These are phyloP conservation scores for Iris macrosiphon DNA, from an alignment of 106 monocot species.

Conservation along the genomic window DNA sequence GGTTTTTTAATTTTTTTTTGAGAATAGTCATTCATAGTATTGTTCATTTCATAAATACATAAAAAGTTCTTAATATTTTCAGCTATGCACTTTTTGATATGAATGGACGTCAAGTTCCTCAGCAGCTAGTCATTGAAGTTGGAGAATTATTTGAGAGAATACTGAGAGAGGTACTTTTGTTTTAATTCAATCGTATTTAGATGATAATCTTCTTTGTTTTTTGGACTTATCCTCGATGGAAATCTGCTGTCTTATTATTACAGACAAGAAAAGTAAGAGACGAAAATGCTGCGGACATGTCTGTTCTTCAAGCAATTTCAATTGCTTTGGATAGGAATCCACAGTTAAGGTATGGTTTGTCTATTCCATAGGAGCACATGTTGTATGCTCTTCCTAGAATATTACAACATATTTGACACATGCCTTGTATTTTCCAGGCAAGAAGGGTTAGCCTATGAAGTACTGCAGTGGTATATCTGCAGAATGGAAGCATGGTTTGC, in stretches of 20 bases:
- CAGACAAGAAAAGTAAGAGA: constrained; percentile 78
- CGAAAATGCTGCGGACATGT: constrained; percentile 62
- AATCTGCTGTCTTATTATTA: neutral
- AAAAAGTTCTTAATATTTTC: too few species aligned
- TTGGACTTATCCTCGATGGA: neutral
- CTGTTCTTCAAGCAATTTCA: constrained; percentile 64
- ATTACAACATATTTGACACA: neutral
- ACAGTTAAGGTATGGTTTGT: constrained; percentile 36
- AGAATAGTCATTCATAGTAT: too few species aligned
- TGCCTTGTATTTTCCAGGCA: constrained; percentile 31
- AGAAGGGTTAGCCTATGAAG: constrained; percentile 75
- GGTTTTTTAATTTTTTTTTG: too few species aligned
- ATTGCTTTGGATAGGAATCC: constrained; percentile 74
- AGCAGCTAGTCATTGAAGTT: constrained; percentile 60
- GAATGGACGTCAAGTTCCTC: constrained; percentile 59
- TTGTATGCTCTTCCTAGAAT: neutral
- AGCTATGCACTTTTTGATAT: constrained; percentile 76
- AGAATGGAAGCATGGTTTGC: constrained; percentile 99
- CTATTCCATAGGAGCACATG: constrained; percentile 3
- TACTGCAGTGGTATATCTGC: constrained; percentile 93
- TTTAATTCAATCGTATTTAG: too few species aligned
- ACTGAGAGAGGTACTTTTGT: constrained; percentile 50
- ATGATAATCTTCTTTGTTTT: neutral
- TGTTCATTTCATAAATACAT: too few species aligned
- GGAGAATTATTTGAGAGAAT: constrained; percentile 70